A percentile compares a stretch with the other conserved stretches of the same genome.
phyloP scores from a whole-genome alignment of 345 rosid genomes.

The Pistacia atlantica region DNA sequence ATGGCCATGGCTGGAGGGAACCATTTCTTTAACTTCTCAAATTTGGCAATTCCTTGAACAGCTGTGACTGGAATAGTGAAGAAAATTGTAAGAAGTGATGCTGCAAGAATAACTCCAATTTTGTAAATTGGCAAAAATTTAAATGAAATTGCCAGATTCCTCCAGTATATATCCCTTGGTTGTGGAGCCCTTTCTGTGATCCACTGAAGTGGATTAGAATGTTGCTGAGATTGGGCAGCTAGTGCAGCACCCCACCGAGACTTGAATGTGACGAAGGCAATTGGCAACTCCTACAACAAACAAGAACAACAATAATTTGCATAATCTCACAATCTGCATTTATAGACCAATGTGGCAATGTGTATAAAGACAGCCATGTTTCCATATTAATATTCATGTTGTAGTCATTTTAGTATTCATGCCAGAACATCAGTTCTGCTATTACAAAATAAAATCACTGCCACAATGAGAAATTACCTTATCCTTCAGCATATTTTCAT shows the following conservation, averaged over 20 bases:
- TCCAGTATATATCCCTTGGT: constrained; percentile 84
- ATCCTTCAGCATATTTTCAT: constrained; percentile 67
- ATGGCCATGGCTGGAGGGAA: constrained; percentile 83
- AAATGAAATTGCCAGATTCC: constrained; percentile 58
- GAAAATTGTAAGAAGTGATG: constrained; percentile 77
- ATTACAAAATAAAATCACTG: not conserved
- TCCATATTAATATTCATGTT: not conserved
- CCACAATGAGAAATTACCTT: constrained; percentile 9
- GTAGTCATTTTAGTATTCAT: not conserved
- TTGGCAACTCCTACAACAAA: constrained; percentile 68
- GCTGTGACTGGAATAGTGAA: constrained; percentile 91
- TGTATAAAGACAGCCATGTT: not conserved
- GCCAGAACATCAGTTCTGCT: not conserved
- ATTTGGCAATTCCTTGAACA: constrained; percentile 90
- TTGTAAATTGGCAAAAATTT: constrained; percentile 57
- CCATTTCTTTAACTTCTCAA: constrained; percentile 85
- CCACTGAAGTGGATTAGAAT: constrained; percentile 72
- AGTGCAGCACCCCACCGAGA: constrained; percentile 67
- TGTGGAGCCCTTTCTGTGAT: constrained; percentile 87
- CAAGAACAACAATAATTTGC: not conserved
- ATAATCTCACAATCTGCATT: not conserved
- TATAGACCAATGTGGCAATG: not conserved
- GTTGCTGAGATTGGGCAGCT: constrained; percentile 85
- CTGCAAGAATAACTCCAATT: constrained; percentile 68
- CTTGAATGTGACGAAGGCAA: constrained; percentile 84